phyloP scores from a whole-genome alignment of 805 yeast species.

The Martiniozyma abietophila region DNA sequence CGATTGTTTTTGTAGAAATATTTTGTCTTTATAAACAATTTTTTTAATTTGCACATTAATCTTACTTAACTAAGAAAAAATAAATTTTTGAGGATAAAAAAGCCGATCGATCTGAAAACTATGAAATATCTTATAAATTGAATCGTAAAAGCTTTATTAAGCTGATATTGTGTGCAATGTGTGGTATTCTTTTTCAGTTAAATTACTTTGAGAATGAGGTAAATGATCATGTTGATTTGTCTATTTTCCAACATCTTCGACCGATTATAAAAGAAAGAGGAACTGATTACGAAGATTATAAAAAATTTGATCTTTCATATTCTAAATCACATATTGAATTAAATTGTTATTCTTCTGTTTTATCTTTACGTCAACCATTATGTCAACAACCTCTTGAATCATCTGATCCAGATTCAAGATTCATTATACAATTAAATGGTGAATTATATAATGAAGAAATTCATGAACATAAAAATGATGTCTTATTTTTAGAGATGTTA shows the following conservation, averaged over 20 bases:
- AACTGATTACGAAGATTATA: conserved; percentile 42
- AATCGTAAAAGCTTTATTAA: too few species aligned
- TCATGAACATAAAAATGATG: conserved; percentile 44
- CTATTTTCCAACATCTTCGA: conserved; percentile 27
- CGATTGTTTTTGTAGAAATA: neutral
- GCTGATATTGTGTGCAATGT: too few species aligned
- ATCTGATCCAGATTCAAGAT: conserved; percentile 21
- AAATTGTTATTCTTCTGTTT: conserved; percentile 51
- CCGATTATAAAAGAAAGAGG: conserved; percentile 52
- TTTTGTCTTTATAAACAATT: neutral
- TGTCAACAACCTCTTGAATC: conserved; percentile 57
- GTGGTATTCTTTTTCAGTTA: conserved; percentile 49
- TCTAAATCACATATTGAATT: conserved; percentile 22
- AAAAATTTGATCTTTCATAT: too few species aligned
- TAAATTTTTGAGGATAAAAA: too few species aligned
- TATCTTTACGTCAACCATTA: conserved; percentile 73
- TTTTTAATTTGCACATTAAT: conserved; percentile 1
- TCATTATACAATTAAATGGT: conserved; percentile 75
- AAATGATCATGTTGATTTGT: conserved; percentile 12
- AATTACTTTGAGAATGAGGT: conserved; percentile 11
- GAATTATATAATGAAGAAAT: conserved; percentile 67
- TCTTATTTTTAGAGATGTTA: conserved; percentile 37
- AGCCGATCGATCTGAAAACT: too few species aligned
- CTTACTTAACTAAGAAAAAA: too few species aligned
- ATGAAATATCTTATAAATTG: too few species aligned